These are phyloP conservation scores for Fusarium subtropicale DNA, from an alignment of 2,329 filamentous ascomycete genomes.

Conservation along the genomic window DNA sequence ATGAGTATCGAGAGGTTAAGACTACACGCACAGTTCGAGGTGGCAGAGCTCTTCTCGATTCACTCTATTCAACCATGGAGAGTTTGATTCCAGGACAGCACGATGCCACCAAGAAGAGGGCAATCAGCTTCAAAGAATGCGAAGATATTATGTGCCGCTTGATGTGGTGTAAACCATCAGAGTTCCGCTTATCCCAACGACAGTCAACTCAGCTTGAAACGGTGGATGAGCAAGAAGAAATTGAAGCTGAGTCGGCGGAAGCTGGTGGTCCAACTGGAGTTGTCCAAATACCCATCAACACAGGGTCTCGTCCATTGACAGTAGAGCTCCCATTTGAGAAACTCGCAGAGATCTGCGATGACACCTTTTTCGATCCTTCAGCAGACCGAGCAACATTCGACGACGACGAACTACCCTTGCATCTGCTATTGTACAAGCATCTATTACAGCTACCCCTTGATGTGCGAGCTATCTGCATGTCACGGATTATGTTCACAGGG, in stretches of 20 bases:
- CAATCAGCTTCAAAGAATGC: slow-evolving; percentile 79
- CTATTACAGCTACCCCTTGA: slow-evolving; percentile 84
- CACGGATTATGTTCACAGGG: slow-evolving; percentile 87
- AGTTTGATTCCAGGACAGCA: slow-evolving; percentile 47
- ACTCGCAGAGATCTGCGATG: slow-evolving; percentile 80
- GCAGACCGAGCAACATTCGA: slow-evolving; percentile 72
- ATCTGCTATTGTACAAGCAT: slow-evolving; percentile 78
- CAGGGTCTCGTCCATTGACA: slow-evolving; percentile 62
- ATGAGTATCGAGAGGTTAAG: slow-evolving; percentile 87
- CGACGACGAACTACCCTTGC: slow-evolving; percentile 86
- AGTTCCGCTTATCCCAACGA: slow-evolving; percentile 49
- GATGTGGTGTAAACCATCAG: slow-evolving; percentile 74
- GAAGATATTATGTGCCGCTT: slow-evolving; percentile 82
- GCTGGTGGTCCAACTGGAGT: slow-evolving; percentile 43
- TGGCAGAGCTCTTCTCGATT: slow-evolving; percentile 76
- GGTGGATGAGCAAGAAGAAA: slow-evolving; percentile 69
- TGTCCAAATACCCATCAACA: slow-evolving; percentile 60
- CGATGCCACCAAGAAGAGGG: slow-evolving; percentile 50
- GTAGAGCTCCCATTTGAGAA: slow-evolving; percentile 75
- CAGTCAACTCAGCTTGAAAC: slow-evolving; percentile 59
- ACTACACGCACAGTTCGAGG: slow-evolving; percentile 78
- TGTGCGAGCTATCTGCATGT: slow-evolving; percentile 85
- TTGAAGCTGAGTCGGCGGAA: slow-evolving; percentile 51
- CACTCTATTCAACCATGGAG: slow-evolving; percentile 73
- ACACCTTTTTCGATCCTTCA: slow-evolving; percentile 74